phyloP scores from a whole-genome alignment of 1,139 yeast genomes.

The Yamadazyma taylorii region DNA sequence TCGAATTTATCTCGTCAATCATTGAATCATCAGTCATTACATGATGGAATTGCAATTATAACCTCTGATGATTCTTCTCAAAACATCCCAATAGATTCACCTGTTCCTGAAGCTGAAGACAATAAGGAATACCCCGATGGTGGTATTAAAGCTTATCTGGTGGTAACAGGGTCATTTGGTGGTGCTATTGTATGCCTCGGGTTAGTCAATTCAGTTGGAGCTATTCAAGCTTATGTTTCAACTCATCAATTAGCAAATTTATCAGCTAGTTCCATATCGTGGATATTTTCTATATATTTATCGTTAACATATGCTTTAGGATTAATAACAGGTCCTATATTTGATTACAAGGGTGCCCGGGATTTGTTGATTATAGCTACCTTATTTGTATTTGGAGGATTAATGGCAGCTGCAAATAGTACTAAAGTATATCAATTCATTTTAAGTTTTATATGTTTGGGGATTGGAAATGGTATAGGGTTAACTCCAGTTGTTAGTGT shows the following conservation, averaged over 20 bases:
- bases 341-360: slow-evolving; percentile 35
- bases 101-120: slow-evolving; percentile 5
- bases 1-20: not conserved
- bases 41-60: not conserved
- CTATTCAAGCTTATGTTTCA: slow-evolving; percentile 58
- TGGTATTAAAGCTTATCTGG: slow-evolving; percentile 56
- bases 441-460: slow-evolving; percentile 34
- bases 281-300: slow-evolving; percentile 41
- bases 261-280: slow-evolving; percentile 44
- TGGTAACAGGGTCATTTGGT: slow-evolving; percentile 60
- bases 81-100: no score
- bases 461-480: slow-evolving; percentile 35
- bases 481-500: slow-evolving; percentile 40
- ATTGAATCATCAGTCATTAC: no score
- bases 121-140: slow-evolving; percentile 56
- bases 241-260: slow-evolving; percentile 48
- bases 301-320: slow-evolving; percentile 33
- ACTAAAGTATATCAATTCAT: slow-evolving; percentile 34
- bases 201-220: slow-evolving; percentile 58
- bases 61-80: not conserved
- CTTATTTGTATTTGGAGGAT: slow-evolving; percentile 29
- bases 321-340: slow-evolving; percentile 36
- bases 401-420: slow-evolving; percentile 35
- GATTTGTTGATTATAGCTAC: slow-evolving; percentile 28
- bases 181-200: slow-evolving; percentile 61